Evolutionary conservation across 805 yeast species (phyloP), one percentile per base, ranked within the genome.

Genomic region (Hanseniaspora nectarophila): DNA sequence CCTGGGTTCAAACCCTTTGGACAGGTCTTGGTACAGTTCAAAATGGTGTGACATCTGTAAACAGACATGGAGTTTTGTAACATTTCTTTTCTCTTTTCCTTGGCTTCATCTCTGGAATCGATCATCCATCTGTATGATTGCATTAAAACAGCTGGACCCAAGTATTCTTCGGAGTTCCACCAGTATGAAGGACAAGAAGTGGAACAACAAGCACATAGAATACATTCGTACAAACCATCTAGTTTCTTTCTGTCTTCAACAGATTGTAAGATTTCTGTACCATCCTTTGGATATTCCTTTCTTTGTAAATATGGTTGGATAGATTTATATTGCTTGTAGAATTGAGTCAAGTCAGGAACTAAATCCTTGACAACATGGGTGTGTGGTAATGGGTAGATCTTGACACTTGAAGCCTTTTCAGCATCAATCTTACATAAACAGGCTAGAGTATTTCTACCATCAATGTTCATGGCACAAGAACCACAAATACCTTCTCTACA

Each of bases 401-500:
- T 90, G 57, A 81, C 72, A 57, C 81, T 84, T 70, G 83, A 84
- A 56, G 78, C 58, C 32, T 74, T 70, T 69, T 89, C 84, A 61
- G 80, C 77, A 68, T 92, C 95, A 63, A 92, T 88, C 69, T 86
- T 82, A 75, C 97, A 88, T 60, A 92, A 73, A 73, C 98, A 92
- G 34, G 98, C 98, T 61, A 92, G 77, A 31, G 98, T 92, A 77
- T 92, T 92, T 68, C 84, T 77, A 60, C 98, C 98, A 58, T 95
- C 95, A 69, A 92, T 92, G 76, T 92, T 92, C 98, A 92, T 92
- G 60, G 98, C 98, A 75, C 98, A 92, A 6, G 97, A 90, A 53
- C 98, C 98, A 75, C 98, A 92, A 60, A 92, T 92, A 63, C 98
- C 98, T 73, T 92, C 98, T 74, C 98, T 87, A 74, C 98, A 92